Conservation (phyloP, 768 basidiomycete genomes). For the Serendipita indica region DNA sequence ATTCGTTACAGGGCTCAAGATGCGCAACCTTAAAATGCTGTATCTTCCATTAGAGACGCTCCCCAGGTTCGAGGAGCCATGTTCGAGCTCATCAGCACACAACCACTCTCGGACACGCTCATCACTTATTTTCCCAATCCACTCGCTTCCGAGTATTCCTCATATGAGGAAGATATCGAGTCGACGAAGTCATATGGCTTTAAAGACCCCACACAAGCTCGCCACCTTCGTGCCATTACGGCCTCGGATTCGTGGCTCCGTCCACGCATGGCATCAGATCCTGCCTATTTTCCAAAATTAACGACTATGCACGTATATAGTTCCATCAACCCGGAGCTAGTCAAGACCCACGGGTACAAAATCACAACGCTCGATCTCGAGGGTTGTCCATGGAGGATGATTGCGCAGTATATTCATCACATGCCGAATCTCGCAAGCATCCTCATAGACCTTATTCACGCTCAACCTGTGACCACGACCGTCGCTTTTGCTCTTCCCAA, state of each 20-base stretch:
- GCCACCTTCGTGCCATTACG: background rate
- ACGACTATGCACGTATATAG: background rate
- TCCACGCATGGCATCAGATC: background rate
- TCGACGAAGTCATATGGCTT: background rate
- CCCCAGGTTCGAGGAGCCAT: background rate
- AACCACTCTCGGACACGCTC: background rate
- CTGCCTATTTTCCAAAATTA: background rate
- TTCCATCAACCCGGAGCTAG: background rate
- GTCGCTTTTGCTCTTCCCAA: background rate
- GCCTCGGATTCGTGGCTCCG: background rate
- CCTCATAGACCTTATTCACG: background rate
- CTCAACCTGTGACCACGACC: no score
- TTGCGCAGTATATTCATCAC: background rate
- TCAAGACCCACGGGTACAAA: background rate
- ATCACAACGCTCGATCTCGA: constrained; percentile 3
- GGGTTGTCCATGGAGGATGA: background rate
- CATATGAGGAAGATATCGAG: background rate
- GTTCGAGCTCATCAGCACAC: background rate
- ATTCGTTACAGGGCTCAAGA: background rate
- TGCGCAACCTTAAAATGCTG: background rate
- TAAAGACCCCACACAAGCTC: background rate
- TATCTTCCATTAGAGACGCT: background rate
- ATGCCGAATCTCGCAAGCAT: background rate
- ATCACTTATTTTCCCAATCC: background rate
- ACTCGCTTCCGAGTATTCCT: background rate